Evolutionary conservation across 257 asterid genomes (phyloP), one percentile per base, ranked within the genome.

Genomic region (Thymus mandschuricus): DNA sequence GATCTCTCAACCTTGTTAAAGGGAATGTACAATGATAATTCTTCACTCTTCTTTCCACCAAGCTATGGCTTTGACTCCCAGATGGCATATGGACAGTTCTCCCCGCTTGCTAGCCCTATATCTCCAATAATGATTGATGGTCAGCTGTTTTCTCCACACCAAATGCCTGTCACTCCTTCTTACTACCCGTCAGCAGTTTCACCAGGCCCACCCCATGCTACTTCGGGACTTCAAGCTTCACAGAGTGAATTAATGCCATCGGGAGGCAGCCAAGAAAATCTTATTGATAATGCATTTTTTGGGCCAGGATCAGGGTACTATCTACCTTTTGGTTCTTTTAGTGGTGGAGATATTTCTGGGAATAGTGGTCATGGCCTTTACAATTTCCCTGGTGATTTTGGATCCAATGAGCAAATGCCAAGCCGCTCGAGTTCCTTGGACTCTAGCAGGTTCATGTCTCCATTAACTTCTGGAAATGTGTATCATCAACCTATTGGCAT

Each of bases 91-190:
- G 98, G 97, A 58, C 99, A 95, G 86, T 95, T 84, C 74, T 89
- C 99, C 74, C 97, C 93, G 28, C 89, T 93, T 54, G 86, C 95
- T 33, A 85, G 93, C 81, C 94, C 97, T 56, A 77, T 92, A 10
- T 89, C 99, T 64, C 92, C 98, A 52, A 82, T 92, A 77, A 84
- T 92, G 96, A 77, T 95, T 60, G 99, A 95, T 68, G 96, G 98
- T 61, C 99, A 92, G 87, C 87, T 95, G 75, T 92, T 85, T 76
- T 88, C 97, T 62, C 93, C 95, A 12, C 97, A 92, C 76, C 99
- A 91, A 69, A 84, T 92, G 80, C 89, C 95, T 11, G 87, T 84
- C 60, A 78, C 86, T 43, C 95, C 96, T 13, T 68, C 93, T 48
- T 92, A 88, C 78, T 92, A 83, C 70, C 96, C 88, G 12, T 88